Base-by-base conservation (phyloP, 1,284 basidiomycete species). In the Peniophora sp. region DNA sequence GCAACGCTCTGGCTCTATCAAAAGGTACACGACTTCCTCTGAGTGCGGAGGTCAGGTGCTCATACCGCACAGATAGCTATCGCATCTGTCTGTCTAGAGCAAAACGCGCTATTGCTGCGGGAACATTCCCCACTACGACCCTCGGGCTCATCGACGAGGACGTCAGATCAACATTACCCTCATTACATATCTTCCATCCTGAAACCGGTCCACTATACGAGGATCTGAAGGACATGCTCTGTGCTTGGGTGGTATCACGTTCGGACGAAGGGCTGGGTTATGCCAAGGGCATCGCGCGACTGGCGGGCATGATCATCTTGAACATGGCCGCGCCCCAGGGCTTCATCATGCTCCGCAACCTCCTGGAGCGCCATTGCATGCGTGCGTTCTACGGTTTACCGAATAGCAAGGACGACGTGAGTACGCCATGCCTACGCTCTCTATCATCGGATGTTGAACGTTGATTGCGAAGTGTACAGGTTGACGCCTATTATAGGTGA, bases 241-340 rank as follows among this genome's bases (percentile, higher is more conserved):
- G 83, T 57, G 94, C 95, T 1, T 97, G 93, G 88, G 85, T 94
- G 1, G 90, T 97, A 24, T 79, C 92, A 36, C 80, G 94, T 34
- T 87, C 87, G 24, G 94, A 96, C 56, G 90, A 95, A 65, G 89
- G 87, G 3, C 68, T 92, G 34, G 85, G 87, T 46, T 97, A 96
- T 64, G 81, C 80, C 11, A 57, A 69, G 51, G 79, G 85, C 9
- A 73, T 76, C n/a, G 78, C 85, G 24, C 84, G 78, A 69, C 76
- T 97, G 36, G 89, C 88, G 10, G 93, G 88, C 0, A 94, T 97
- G 86, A 75, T 97, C 53, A 71, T 98, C 34, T 74, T 98, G 60
- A 95, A 89, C 60, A 88, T 97, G 78, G 72, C 90, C 0, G 68
- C 79, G 11, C 79, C 83, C 35, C 82, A 83, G 62, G 92, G 86